Conservation (phyloP, 1,284 basidiomycete genomes). For the Chalciporus sp. region DNA sequence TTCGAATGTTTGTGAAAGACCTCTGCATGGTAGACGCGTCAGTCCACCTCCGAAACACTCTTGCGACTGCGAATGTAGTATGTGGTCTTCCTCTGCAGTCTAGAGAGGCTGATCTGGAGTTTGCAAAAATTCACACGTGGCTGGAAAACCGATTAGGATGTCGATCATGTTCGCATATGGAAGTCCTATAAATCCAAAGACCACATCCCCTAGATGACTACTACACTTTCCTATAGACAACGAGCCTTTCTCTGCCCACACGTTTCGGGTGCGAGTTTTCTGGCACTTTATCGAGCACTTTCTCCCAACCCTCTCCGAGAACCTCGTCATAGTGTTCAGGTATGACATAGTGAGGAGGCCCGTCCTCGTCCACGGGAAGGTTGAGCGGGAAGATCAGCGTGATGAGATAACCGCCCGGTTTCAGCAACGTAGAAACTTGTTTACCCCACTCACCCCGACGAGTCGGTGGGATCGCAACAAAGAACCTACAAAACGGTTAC, state of each 20-base stretch:
- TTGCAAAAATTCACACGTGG: constrained; percentile 25
- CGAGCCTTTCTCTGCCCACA: constrained; percentile 20
- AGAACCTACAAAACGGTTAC: constrained; percentile 15
- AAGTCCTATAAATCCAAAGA: neutral
- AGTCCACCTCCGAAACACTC: neutral
- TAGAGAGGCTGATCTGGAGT: neutral
- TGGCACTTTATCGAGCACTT: constrained; percentile 55
- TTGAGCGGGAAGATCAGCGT: constrained; percentile 58
- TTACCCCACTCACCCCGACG: constrained; percentile 57
- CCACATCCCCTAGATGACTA: neutral
- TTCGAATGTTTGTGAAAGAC: constrained; percentile 26
- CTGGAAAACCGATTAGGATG: constrained; percentile 4
- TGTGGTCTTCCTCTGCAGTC: neutral
- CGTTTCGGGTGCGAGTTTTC: constrained; percentile 42
- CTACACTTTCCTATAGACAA: constrained; percentile 18
- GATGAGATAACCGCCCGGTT: constrained; percentile 62
- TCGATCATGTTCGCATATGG: neutral
- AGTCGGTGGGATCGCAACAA: constrained; percentile 44
- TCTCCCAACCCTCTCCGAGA: constrained; percentile 56
- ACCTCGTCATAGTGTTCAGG: constrained; percentile 59
- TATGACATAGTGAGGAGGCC: constrained; percentile 66
- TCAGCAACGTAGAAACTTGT: constrained; percentile 58
- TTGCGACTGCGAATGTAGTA: neutral
- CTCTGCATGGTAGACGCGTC: constrained; percentile 26
- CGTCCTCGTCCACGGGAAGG: constrained; percentile 48